Evolutionary conservation across 768 basidiomycete genomes (phyloP).

Genomic region (Boletus tylopilopsis): DNA sequence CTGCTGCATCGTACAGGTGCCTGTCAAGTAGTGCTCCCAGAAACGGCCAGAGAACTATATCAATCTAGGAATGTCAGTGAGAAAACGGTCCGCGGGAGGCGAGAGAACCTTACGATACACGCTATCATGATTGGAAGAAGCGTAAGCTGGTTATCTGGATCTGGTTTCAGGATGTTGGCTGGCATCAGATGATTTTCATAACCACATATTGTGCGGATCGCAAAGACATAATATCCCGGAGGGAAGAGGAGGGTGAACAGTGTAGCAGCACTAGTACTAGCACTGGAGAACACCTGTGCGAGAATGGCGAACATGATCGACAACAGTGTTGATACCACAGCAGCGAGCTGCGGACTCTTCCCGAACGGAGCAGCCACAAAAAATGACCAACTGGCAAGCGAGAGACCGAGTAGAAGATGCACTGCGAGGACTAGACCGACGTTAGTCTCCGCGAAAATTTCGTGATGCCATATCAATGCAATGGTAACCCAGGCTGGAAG

Average conservation of each 20-base stretch:
- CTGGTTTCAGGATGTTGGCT: constrained; percentile 51
- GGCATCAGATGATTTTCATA: constrained; percentile 58
- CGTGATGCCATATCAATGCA: constrained; percentile 58
- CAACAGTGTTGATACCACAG: constrained; percentile 61
- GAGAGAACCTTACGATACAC: constrained; percentile 49
- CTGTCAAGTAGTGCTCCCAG: constrained; percentile 59
- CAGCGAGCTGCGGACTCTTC: constrained; percentile 69
- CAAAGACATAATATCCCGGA: constrained; percentile 72
- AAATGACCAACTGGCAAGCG: constrained; percentile 68
- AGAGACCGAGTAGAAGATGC: constrained; percentile 64
- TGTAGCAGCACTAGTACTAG: constrained; percentile 45
- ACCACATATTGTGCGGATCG: constrained; percentile 61
- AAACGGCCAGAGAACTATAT: constrained; percentile 72
- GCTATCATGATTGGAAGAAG: constrained; percentile 60
- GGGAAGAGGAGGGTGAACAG: constrained; percentile 72
- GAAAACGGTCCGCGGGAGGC: constrained; percentile 44
- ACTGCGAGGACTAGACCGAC: constrained; percentile 57
- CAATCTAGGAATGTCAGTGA: too few relatives aligned
- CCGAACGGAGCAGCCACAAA: constrained; percentile 68
- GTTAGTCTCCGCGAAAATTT: constrained; percentile 61
- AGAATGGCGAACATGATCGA: constrained; percentile 65
- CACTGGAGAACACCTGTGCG: constrained; percentile 49
- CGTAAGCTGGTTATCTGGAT: constrained; percentile 55
- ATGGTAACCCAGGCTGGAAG: constrained; percentile 76
- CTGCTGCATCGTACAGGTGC: constrained; percentile 55